Conservation (phyloP, 2,329 filamentous ascomycete species). For the Claviceps sp. region DNA sequence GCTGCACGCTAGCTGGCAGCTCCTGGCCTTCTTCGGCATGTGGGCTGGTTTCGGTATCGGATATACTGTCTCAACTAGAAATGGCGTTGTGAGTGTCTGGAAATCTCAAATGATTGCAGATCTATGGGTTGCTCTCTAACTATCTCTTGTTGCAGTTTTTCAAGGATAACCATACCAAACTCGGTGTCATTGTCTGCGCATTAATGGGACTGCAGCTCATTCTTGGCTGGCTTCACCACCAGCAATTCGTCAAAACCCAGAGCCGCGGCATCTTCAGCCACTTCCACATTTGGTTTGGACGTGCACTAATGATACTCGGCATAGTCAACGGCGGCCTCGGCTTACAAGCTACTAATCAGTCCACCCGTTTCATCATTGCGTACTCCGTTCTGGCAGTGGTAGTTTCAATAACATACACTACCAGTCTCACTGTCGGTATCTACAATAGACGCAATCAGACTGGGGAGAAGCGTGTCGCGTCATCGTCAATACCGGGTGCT, state of each 20-base stretch:
- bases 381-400: slow-evolving; percentile 44
- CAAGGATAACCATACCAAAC: slow-evolving; percentile 35
- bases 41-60: slow-evolving; percentile 48
- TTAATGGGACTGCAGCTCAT: slow-evolving; percentile 45
- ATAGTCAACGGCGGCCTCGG: slow-evolving; percentile 53
- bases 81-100: slow-evolving; percentile 25
- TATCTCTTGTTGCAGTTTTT: slow-evolving; percentile 31
- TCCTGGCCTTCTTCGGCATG: slow-evolving; percentile 40
- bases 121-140: background rate
- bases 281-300: slow-evolving; percentile 49
- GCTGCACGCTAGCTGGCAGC: slow-evolving; percentile 44
- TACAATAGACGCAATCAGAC: background rate
- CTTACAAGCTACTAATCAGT: slow-evolving; percentile 33
- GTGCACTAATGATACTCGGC: slow-evolving; percentile 42
- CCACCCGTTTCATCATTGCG: slow-evolving; percentile 30
- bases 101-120: background rate
- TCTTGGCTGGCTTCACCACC: slow-evolving; percentile 45
- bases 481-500: background rate
- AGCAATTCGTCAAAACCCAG: slow-evolving; percentile 33
- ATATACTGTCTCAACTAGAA: slow-evolving; percentile 29
- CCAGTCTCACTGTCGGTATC: background rate
- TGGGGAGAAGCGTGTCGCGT: background rate
- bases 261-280: slow-evolving; percentile 38
- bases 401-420: slow-evolving; percentile 31
- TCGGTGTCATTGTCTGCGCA: slow-evolving; percentile 41